These are phyloP conservation scores for Mortierella polycephala DNA, from an alignment of 371 early-diverging fungal species.

Conservation along the genomic window DNA sequence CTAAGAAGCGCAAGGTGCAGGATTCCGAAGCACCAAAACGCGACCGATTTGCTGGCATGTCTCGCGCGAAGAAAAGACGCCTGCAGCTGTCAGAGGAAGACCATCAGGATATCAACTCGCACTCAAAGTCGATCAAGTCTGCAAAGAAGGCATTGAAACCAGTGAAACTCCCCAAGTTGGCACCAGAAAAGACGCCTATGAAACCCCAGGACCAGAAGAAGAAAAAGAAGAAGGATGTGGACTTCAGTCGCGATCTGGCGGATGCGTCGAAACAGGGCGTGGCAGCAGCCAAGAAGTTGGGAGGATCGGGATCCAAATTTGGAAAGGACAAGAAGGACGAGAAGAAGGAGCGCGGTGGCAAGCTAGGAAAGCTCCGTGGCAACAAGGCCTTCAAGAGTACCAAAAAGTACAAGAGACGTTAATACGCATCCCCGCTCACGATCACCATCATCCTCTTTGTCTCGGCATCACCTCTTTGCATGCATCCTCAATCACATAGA, in stretches of 20 bases:
- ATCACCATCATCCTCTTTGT: neutral
- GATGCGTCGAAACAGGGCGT: constrained; percentile 43
- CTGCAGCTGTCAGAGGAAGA: constrained; percentile 72
- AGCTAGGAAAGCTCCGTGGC: constrained; percentile 48
- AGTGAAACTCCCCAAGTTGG: constrained; percentile 49
- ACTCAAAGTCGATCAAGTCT: constrained; percentile 59
- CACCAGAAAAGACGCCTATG: constrained; percentile 31
- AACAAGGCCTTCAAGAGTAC: constrained; percentile 54
- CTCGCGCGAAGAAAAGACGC: constrained; percentile 71
- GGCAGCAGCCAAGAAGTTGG: constrained; percentile 38
- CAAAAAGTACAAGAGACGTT: constrained; percentile 55
- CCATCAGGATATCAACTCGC: constrained; percentile 59
- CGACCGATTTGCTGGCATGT: constrained; percentile 73
- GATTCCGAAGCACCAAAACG: constrained; percentile 62
- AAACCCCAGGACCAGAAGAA: constrained; percentile 51
- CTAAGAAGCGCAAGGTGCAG: constrained; percentile 53
- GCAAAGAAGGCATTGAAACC: constrained; percentile 70
- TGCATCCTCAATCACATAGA: neutral
- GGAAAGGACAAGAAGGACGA: constrained; percentile 40
- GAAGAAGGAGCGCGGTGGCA: constrained; percentile 42
- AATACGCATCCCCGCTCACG: neutral
- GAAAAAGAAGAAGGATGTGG: constrained; percentile 54
- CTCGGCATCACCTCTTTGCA: neutral
- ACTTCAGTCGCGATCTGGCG: constrained; percentile 56
- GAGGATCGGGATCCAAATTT: constrained; percentile 31